phyloP scores from a whole-genome alignment of 352 stramenopile species.

The Phytophthora megakarya region DNA sequence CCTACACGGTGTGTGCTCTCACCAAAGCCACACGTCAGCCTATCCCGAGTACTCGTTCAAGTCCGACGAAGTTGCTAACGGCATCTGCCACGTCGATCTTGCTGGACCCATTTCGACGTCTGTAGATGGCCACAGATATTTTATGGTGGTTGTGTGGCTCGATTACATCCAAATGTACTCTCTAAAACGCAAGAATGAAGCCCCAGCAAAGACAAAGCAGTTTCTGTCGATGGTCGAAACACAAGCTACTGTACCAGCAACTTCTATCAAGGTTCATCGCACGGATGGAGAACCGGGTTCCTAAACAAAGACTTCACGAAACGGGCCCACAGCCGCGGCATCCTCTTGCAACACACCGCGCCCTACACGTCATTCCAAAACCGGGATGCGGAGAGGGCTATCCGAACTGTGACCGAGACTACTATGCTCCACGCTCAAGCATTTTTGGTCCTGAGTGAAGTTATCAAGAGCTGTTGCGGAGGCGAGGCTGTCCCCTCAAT shows the following conservation, averaged over 20 bases:
- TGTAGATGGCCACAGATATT: not conserved
- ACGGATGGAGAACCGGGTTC: slow-evolving; percentile 16
- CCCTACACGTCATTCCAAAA: slow-evolving; percentile 5
- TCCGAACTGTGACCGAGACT: slow-evolving; percentile 9
- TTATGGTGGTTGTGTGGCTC: slow-evolving; percentile 3
- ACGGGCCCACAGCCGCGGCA: not conserved
- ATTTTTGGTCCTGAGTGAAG: too few species aligned
- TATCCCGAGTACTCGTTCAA: too few species aligned
- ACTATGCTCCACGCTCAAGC: too few species aligned
- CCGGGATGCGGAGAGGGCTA: not conserved
- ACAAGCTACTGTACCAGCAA: not conserved
- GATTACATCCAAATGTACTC: not conserved
- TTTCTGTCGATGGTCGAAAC: slow-evolving; percentile 2
- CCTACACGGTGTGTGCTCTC: too few species aligned
- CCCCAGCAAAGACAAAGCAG: not conserved
- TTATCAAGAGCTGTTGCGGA: too few species aligned
- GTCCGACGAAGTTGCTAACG: too few species aligned
- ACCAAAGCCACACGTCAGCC: not conserved
- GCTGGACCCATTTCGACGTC: too few species aligned
- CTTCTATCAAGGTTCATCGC: not conserved
- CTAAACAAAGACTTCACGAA: slow-evolving; percentile 1
- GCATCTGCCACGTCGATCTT: too few species aligned
- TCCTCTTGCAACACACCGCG: not conserved
- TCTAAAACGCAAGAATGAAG: slow-evolving; percentile 3
- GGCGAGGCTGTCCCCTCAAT: not conserved